Evolutionary conservation across 108 stramenopile genomes (phyloP).

Genomic region (Nannochloropsis gaditana): DNA sequence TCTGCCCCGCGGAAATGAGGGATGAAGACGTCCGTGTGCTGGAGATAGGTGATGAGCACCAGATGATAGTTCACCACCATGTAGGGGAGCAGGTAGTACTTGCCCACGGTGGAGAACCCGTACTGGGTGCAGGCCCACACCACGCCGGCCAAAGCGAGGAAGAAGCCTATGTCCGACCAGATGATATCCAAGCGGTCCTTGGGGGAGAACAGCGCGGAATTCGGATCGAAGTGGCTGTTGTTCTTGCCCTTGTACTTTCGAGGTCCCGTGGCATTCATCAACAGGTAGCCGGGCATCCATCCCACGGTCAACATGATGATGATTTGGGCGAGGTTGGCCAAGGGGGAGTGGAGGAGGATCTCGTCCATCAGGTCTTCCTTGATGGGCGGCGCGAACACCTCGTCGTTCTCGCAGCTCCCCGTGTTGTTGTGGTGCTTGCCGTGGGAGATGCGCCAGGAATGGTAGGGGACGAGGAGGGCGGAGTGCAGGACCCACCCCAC

Average conservation of each 20-base stretch:
- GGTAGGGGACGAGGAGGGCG: slow-evolving; percentile 95
- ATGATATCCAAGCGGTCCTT: slow-evolving; percentile 65
- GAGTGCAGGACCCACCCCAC: slow-evolving; percentile 93
- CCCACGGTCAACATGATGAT: slow-evolving; percentile 60
- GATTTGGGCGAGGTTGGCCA: slow-evolving; percentile 73
- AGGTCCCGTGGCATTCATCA: slow-evolving; percentile 56
- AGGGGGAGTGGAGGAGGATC: slow-evolving; percentile 62
- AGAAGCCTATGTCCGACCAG: slow-evolving; percentile 64
- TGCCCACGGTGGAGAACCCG: slow-evolving; percentile 64
- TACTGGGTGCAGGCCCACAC: slow-evolving; percentile 58
- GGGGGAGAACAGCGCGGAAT: slow-evolving; percentile 46
- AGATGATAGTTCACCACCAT: slow-evolving; percentile 86
- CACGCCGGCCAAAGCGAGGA: slow-evolving; percentile 57
- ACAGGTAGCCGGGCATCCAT: slow-evolving; percentile 61
- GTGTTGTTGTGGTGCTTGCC: slow-evolving; percentile 97
- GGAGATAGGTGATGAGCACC: slow-evolving; percentile 97
- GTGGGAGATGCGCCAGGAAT: slow-evolving; percentile 87
- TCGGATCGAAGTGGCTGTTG: slow-evolving; percentile 56
- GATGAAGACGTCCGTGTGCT: slow-evolving; percentile 95
- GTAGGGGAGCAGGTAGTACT: slow-evolving; percentile 89
- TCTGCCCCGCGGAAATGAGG: slow-evolving; percentile 90
- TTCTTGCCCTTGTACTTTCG: slow-evolving; percentile 51
- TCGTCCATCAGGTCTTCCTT: slow-evolving; percentile 69
- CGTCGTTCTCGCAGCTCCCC: slow-evolving; percentile 90
- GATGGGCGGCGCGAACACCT: slow-evolving; percentile 66